Evolutionary conservation across 75 land plant genomes (phyloP), one percentile per base, ranked within the genome.

Genomic region (Pseudotsuga menziesii): DNA sequence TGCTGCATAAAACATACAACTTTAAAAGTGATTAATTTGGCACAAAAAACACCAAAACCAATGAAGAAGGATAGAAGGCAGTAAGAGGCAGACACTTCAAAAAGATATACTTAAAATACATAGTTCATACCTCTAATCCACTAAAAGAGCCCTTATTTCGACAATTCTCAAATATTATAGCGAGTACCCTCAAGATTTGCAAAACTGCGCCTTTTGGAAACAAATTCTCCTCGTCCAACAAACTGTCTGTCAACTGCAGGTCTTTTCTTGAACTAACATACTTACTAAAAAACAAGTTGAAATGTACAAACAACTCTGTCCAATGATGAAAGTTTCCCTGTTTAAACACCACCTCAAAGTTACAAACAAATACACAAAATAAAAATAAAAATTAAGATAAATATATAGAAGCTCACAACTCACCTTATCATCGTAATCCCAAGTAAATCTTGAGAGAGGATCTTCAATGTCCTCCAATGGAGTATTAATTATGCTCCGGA

Each of bases 251-350:
- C 78, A 97, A 77, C 57, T 91, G 91, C 70, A 97, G 87, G 57
- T 97, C 99, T 58, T 84, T 89, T 78, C 99, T 81, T 64, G 77
- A 57, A 57, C 92, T 83, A n/a, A 97, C 75, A 77, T 91, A 88
- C 55, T 92, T 90, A 86, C 91, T 97, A 86, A 97, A 94, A 78
- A 91, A 97, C 27, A 85, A 77, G 72, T 95, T 96, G 80, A 97
- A 97, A 83, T 97, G 98, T 54, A 88, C 77, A 80, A 95, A 89
- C 56, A 97, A 75, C 19, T 94, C 94, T 67, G 87, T 83, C 99
- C 99, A 97, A 74, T 97, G 99, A 82, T 92, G 95, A 75, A 89
- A 95, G 61, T 95, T 94, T 54, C 99, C 98, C 99, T 97, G 87
- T 29, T 84, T 58, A 19, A 27, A 56, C 87, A 90, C 76, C 84